phyloP scores from a whole-genome alignment of 2,329 filamentous ascomycete genomes.

The Nemania abortiva region DNA sequence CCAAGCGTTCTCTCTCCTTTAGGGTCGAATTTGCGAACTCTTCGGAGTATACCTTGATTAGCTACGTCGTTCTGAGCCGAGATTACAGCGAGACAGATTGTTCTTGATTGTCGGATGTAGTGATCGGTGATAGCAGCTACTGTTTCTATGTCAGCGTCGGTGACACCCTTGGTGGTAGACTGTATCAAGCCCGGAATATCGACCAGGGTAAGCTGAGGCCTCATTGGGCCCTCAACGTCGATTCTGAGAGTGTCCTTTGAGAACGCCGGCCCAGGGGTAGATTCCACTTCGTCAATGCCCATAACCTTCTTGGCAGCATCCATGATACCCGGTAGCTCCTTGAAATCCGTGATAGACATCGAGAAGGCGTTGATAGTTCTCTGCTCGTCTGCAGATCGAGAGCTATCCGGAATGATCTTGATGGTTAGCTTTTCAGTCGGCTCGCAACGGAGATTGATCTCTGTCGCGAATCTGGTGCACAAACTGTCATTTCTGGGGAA shows the following conservation, averaged over 20 bases:
- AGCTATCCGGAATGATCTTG: conserved; percentile 28
- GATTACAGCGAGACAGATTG: conserved; percentile 61
- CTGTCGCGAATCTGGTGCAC: conserved; percentile 68
- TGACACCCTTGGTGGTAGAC: conserved; percentile 42
- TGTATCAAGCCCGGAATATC: conserved; percentile 53
- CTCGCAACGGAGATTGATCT: conserved; percentile 61
- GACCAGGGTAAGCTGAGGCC: conserved; percentile 43
- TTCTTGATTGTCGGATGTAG: conserved; percentile 58
- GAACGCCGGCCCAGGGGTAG: conserved; percentile 3
- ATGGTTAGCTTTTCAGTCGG: conserved; percentile 38
- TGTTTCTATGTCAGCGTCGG: conserved; percentile 44
- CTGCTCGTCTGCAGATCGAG: conserved; percentile 1
- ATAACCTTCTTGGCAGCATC: conserved; percentile 12
- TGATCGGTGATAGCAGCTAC: conserved; percentile 48
- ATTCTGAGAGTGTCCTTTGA: conserved; percentile 32
- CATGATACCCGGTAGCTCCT: conserved; percentile 24
- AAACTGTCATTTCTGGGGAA: conserved; percentile 66
- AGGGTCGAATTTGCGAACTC: conserved; percentile 53
- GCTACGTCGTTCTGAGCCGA: conserved; percentile 57
- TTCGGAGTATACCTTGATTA: conserved; percentile 56
- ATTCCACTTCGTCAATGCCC: background rate
- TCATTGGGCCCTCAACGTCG: conserved; percentile 31
- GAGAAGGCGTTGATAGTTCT: conserved; percentile 15
- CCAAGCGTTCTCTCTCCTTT: conserved; percentile 56
- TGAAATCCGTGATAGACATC: conserved; percentile 26